Evolutionary conservation across 1,284 basidiomycete genomes (phyloP).

Genomic region (Vanrija sp.): DNA sequence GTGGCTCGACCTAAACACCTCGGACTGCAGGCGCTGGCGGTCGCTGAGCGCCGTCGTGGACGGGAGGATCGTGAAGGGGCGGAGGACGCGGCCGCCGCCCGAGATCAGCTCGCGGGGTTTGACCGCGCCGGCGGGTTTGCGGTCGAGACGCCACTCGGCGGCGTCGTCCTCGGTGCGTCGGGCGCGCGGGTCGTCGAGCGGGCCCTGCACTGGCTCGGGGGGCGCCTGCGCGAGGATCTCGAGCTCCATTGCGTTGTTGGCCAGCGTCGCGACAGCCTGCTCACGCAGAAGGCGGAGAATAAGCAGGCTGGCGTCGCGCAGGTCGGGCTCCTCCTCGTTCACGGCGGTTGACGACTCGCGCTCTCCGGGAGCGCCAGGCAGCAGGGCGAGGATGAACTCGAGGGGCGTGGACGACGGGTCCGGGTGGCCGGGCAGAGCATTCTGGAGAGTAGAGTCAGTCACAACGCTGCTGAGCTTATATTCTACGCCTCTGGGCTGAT

Average conservation of each 20-base stretch:
- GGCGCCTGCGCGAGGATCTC: constrained; percentile 52
- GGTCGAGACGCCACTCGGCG: constrained; percentile 73
- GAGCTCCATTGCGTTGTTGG: constrained; percentile 68
- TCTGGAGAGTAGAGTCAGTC: constrained; percentile 45
- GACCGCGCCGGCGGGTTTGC: constrained; percentile 31
- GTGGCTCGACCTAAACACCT: constrained; percentile 84
- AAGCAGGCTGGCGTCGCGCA: constrained; percentile 64
- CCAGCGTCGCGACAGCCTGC: constrained; percentile 64
- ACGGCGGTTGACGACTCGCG: constrained; percentile 38
- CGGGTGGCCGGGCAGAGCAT: constrained; percentile 54
- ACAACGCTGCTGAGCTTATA: too few relatives aligned
- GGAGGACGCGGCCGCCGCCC: constrained; percentile 68
- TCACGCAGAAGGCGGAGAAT: constrained; percentile 70
- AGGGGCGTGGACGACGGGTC: constrained; percentile 41
- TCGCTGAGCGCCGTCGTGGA: constrained; percentile 55
- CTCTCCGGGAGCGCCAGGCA: constrained; percentile 9
- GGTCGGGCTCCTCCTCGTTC: constrained; percentile 55
- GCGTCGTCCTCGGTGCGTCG: constrained; percentile 47
- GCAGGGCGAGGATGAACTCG: constrained; percentile 30
- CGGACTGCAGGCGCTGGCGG: constrained; percentile 65
- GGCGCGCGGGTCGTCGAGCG: constrained; percentile 48
- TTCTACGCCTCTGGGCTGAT: too few relatives aligned
- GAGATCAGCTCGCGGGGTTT: constrained; percentile 62
- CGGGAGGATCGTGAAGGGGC: constrained; percentile 88
- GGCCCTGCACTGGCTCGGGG: constrained; percentile 26